Percentiles rank a stretch among this genome's conserved stretches.
Conservation (phyloP, 139 green algal species). For the Chlamydomonas sp. region DNA sequence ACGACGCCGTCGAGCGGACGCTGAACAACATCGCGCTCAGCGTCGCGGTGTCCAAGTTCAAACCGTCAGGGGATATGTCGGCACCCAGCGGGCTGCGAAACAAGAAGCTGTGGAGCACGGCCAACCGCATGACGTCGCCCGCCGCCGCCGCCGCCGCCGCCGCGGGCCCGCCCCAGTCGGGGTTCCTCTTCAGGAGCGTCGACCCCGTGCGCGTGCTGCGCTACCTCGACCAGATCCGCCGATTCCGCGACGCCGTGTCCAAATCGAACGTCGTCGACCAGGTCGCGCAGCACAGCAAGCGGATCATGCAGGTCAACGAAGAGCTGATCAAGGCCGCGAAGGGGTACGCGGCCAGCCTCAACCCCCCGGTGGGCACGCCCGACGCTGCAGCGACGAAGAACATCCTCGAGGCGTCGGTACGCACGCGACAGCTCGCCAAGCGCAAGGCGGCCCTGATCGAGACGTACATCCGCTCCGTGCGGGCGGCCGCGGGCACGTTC, state of each 20-base stretch:
- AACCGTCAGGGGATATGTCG: too few species aligned
- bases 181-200: background rate
- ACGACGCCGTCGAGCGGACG: too few species aligned
- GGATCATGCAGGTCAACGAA: background rate
- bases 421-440: too few species aligned
- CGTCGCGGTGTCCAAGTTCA: too few species aligned
- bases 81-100: too few species aligned
- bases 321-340: background rate
- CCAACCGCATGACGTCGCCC: too few species aligned
- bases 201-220: background rate
- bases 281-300: background rate
- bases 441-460: background rate
- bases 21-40: too few species aligned
- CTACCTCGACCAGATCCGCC: slow-evolving; percentile 4
- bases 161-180: background rate
- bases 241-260: background rate
- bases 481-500: background rate
- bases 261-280: background rate
- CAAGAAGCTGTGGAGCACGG: too few species aligned
- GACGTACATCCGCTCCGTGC: background rate
- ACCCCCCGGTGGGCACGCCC: too few species aligned
- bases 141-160: too few species aligned
- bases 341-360: background rate
- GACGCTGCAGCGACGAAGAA: background rate
- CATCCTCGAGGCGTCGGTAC: too few species aligned